Base-by-base conservation (phyloP, 805 yeast genomes). In the Ogataea salicorniae region DNA sequence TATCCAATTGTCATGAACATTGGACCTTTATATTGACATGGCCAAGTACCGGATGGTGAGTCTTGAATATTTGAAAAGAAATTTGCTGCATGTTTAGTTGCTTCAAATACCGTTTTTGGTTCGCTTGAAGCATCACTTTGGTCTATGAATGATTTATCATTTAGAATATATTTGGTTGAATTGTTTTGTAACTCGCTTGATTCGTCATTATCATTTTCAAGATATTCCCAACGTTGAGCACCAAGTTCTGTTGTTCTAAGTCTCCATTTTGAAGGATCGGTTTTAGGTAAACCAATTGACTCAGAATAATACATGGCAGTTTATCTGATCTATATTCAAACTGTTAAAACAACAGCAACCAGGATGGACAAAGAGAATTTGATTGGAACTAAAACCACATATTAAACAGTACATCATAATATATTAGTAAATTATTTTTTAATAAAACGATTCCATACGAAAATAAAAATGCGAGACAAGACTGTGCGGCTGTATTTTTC, bases 1-100 rank as follows among this genome's bases (percentile, higher is more conserved):
- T 84, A 87, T 1, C 99, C 98, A 48, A 91, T 84, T 0, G 94
- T 81, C 88, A 94, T 82, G 66, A 94, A 94, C 97, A 92, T 91
- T 3, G 99, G 99, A 2, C 99, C 99, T 53, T 90, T 90, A 61
- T 94, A 94, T 62, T 88, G 95, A 58, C 85, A 80, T 1, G 97
- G 97, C 68, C 92, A 87, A 7, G 82, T 80, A 0, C 99, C 99
- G n/a, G 83, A 77, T 1, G 70, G 66, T 23, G 76, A 74, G 46
- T 86, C 92, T 62, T 94, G 98, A n/a, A 92, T 58, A 7, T 72
- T 61, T 29, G 76, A 60, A 45, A 87, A 77, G 59, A 87, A 90
- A 2, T 76, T 72, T 3, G 91, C 92, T 18, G 92, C 94, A 53
- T 86, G 83, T 38, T 73, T 64, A 1, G 91, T 84, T 4, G 95